Evolutionary conservation across 2,329 filamentous ascomycete genomes (phyloP), one percentile per base, ranked within the genome.

Genomic region (Diaporthe sp.): DNA sequence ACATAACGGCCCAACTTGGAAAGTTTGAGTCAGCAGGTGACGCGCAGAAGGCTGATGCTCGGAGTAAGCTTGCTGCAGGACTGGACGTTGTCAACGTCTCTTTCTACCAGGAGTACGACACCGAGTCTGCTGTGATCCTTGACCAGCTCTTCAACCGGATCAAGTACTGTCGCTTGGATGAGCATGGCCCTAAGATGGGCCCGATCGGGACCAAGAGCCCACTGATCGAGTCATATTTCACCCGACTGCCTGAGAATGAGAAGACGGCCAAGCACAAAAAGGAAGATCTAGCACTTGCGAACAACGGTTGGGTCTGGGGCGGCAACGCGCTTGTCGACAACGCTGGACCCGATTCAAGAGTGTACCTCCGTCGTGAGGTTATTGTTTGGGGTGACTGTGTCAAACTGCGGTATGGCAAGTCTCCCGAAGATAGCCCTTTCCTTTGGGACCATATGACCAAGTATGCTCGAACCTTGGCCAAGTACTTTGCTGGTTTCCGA

Each of bases 301-400:
- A 98, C 85, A 99, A 99, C 82, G 97, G 97, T 58, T 99, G 97
- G 97, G 96, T 99, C 12, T 99, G 97, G 97, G 96, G 95, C 75
- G 96, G 96, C 8, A 97, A 98, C 85, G 96, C 97, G 1, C 90
- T 98, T 84, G 90, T 95, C 58, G 97, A 99, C 85, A 97, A 98
- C 81, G 97, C 97, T 42, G 97, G 97, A 0, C 94, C 95, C 0
- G 88, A 94, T 62, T 98, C 96, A 12, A 92, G 93, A 74, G 95
- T 96, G n/a, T 99, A 99, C 81, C 90, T 99, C n/a, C 92, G 95
- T 71, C 92, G 97, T 79, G 95, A 99, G 84, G 95, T 99, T 76
- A 98, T 99, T 79, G 94, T 98, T 42, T 99, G 97, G 97, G 96
- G 96, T 19, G 97, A 99, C 82, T 99, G 97, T 82, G 97, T 98